Conservation (phyloP, 306 rosid species). For the Chamaecrista fasciculata region DNA sequence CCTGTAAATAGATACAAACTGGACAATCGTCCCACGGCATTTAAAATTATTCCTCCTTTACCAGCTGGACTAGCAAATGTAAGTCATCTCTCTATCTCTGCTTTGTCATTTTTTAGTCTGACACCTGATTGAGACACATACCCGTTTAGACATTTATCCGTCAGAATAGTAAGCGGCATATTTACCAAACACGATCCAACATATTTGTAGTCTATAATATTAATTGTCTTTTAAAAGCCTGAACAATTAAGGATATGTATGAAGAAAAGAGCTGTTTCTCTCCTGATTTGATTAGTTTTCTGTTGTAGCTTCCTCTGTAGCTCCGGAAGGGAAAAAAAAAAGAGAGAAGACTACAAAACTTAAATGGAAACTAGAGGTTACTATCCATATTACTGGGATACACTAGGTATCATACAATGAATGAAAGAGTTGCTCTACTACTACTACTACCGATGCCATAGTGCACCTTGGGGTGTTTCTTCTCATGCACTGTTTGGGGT, state of each 20-base stretch:
- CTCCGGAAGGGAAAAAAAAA: too few relatives aligned
- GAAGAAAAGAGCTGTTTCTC: too few relatives aligned
- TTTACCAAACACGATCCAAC: background rate
- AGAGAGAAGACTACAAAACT: too few relatives aligned
- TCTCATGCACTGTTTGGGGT: background rate
- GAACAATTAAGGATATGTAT: constrained; percentile 4
- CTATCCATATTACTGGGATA: background rate
- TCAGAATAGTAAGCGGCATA: constrained; percentile 20
- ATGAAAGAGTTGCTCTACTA: too few relatives aligned
- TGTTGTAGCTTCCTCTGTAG: too few relatives aligned
- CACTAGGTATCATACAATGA: background rate
- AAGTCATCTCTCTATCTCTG: constrained; percentile 37
- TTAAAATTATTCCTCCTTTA: constrained; percentile 76
- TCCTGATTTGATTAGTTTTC: too few relatives aligned
- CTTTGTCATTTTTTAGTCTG: background rate
- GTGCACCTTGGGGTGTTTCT: background rate
- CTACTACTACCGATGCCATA: background rate
- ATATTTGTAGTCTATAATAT: background rate
- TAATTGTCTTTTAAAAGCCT: constrained; percentile 7
- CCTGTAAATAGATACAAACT: constrained; percentile 70
- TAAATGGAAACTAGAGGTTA: background rate
- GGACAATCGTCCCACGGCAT: constrained; percentile 77
- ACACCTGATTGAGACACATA: background rate
- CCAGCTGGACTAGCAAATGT: constrained; percentile 76
- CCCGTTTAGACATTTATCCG: constrained; percentile 1